phyloP scores from a whole-genome alignment of 371 early-diverging fungal genomes.

The Phascolomyces articulosus region DNA sequence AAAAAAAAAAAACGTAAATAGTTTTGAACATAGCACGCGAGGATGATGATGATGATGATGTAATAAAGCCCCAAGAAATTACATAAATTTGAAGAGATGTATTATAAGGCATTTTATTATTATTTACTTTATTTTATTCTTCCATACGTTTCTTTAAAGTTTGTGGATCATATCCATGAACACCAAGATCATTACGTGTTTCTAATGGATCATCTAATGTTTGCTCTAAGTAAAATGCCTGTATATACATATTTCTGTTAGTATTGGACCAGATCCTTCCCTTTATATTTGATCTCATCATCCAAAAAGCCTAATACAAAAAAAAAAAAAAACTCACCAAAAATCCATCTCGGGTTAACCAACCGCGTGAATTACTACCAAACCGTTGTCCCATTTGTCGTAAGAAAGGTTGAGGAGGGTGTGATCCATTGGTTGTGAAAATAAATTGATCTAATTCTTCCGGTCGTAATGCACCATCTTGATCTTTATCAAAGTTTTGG shows the following conservation, averaged over 20 bases:
- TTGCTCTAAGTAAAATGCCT: constrained; percentile 65
- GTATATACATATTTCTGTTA: background rate
- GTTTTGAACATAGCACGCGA: too few relatives aligned
- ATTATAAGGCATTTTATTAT: too few relatives aligned
- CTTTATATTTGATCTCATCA: too few relatives aligned
- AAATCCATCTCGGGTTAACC: constrained; percentile 59
- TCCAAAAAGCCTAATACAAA: too few relatives aligned
- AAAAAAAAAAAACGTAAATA: too few relatives aligned
- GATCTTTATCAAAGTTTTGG: constrained; percentile 55
- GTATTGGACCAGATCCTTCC: too few relatives aligned
- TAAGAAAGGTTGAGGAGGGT: constrained; percentile 56
- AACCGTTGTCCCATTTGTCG: constrained; percentile 61
- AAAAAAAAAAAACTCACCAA: constrained; percentile 31
- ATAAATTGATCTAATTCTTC: constrained; percentile 57
- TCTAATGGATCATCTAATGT: constrained; percentile 64
- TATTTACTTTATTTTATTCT: constrained; percentile 19
- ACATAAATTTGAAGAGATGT: too few relatives aligned
- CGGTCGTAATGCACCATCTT: constrained; percentile 49
- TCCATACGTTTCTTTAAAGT: constrained; percentile 32
- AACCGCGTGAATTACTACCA: constrained; percentile 53
- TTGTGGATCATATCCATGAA: constrained; percentile 59
- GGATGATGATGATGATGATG: too few relatives aligned
- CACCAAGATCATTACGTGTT: constrained; percentile 58
- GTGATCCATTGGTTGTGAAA: constrained; percentile 60
- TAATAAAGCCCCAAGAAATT: too few relatives aligned